A percentile compares a stretch with the other conserved stretches of the same genome.
phyloP scores from a whole-genome alignment of 768 basidiomycete species.

The Neoboletus brunneissimus region DNA sequence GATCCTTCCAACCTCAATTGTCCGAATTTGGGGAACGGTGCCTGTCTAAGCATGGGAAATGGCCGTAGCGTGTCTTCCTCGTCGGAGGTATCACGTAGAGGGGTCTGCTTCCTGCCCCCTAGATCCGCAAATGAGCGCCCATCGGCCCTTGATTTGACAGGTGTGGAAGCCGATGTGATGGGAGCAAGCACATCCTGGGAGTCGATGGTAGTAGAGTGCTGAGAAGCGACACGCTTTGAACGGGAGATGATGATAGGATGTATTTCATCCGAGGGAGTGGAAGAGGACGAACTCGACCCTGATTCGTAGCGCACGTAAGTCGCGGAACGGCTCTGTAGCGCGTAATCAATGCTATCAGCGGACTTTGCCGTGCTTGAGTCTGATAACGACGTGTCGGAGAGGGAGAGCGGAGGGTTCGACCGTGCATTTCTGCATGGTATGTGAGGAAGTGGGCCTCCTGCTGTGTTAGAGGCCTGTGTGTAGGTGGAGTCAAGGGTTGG shows the following conservation, averaged over 20 bases:
- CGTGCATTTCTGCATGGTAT: slow-evolving; percentile 50
- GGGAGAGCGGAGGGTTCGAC: slow-evolving; percentile 5
- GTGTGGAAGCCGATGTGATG: slow-evolving; percentile 42
- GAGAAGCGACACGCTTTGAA: slow-evolving; percentile 36
- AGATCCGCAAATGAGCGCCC: slow-evolving; percentile 13
- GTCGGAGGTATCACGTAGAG: slow-evolving; percentile 30
- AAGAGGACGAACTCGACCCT: slow-evolving; percentile 36
- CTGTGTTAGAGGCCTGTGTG: slow-evolving; percentile 46
- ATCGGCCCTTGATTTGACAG: slow-evolving; percentile 19
- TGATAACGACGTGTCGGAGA: slow-evolving; percentile 17
- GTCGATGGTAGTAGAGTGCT: slow-evolving; percentile 22
- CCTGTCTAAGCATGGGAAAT: slow-evolving; percentile 23
- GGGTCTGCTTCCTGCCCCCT: slow-evolving; percentile 10
- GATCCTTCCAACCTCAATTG: slow-evolving; percentile 28
- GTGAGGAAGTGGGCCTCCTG: slow-evolving; percentile 59
- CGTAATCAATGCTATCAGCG: slow-evolving; percentile 6
- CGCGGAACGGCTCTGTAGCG: slow-evolving; percentile 2
- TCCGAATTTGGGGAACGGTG: slow-evolving; percentile 18
- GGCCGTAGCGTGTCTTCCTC: slow-evolving; percentile 25
- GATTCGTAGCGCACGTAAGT: slow-evolving; percentile 23
- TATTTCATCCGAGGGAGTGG: slow-evolving; percentile 35
- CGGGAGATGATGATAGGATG: slow-evolving; percentile 38
- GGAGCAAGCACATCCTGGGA: slow-evolving; percentile 33
- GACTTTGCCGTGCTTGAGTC: slow-evolving; percentile 1
- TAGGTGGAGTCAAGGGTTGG: slow-evolving; percentile 24